Evolutionary conservation across 2,329 filamentous ascomycete species (phyloP), one percentile per base, ranked within the genome.

Genomic region (Sporothrix humicola): DNA sequence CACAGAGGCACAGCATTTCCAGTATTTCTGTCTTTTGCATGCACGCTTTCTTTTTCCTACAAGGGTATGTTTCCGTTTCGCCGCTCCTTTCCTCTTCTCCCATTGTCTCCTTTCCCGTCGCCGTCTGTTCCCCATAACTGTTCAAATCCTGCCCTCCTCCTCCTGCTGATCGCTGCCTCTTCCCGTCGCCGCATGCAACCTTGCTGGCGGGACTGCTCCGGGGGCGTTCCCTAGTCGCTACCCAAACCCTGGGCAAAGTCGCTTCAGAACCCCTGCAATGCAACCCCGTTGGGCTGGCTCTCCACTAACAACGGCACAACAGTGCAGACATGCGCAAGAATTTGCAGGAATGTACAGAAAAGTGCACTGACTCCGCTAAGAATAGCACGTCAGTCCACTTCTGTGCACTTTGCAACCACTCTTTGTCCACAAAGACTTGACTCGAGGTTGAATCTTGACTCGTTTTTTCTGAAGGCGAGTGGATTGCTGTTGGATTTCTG

Each of bases 161-260:
- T 66, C 63, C 63, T 66, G 63, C 63, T 31, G 63, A 66, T 66
- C 63, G 63, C 44, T 66, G 44, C 63, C 63, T 48, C 63, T 48
- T 66, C 63, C 63, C 63, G 63, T 3, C 10, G 12, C 12, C 44
- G 63, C 63, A 50, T 66, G 42, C 44, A 66, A 66, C 63, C 20
- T 15, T 50, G 17, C 1, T 23, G 15, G 63, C 20, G 42, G 63
- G 63, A 44, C 59, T 5, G 17, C 31, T 37, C 59, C 59, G 5
- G 58, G 17, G 17, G 8, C 52, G 17, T 20, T 54, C 17, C 52
- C 52, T 54, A 20, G 52, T 54, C 52, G 52, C 13, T 20, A 17
- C 48, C 48, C 48, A 54, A 54, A 20, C n/a, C 52, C 17, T 20
- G 48, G 2, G 6, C n/a, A 54, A 54, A 54, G 15, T 8, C n/a